phyloP scores from a whole-genome alignment of 768 basidiomycete species.

The Mycena haematopus region DNA sequence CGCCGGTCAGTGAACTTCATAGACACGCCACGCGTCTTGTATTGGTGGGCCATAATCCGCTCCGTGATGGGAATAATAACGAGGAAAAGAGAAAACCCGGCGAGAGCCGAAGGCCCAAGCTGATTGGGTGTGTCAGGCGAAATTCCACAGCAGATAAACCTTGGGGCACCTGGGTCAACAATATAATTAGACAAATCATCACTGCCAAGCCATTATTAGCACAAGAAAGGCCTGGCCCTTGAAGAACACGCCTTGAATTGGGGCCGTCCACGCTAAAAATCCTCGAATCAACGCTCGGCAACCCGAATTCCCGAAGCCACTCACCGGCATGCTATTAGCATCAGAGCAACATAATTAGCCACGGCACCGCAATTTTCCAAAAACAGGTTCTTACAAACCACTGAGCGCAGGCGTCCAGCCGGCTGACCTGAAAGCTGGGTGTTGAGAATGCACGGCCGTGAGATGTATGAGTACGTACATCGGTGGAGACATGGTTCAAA shows the following conservation, averaged over 20 bases:
- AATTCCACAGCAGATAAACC: background rate
- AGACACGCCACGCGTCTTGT: conserved; percentile 56
- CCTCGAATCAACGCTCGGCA: conserved; percentile 8
- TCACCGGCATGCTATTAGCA: conserved; percentile 48
- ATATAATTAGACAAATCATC: conserved; percentile 61
- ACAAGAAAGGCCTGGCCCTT: background rate
- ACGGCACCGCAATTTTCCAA: conserved; percentile 8
- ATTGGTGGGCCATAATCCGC: conserved; percentile 65
- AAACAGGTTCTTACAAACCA: conserved; percentile 64
- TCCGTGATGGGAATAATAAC: conserved; percentile 69
- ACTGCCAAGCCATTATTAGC: conserved; percentile 34
- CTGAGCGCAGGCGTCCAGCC: conserved; percentile 67
- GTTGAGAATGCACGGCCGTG: conserved; percentile 7
- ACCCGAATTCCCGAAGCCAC: background rate
- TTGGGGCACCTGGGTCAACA: conserved; percentile 57
- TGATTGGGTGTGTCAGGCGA: conserved; percentile 34
- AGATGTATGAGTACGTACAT: conserved; percentile 49
- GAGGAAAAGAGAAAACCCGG: conserved; percentile 72
- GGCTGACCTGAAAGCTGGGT: conserved; percentile 48
- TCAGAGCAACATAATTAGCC: conserved; percentile 2
- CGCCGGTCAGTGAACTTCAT: conserved; percentile 70
- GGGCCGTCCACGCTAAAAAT: conserved; percentile 64
- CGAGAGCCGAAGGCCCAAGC: conserved; percentile 74
- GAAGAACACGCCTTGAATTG: conserved; percentile 54
- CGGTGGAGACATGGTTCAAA: conserved; percentile 68